Evolutionary conservation across 2,329 filamentous ascomycete genomes (phyloP).

Genomic region (Colletotrichum noveboracense): DNA sequence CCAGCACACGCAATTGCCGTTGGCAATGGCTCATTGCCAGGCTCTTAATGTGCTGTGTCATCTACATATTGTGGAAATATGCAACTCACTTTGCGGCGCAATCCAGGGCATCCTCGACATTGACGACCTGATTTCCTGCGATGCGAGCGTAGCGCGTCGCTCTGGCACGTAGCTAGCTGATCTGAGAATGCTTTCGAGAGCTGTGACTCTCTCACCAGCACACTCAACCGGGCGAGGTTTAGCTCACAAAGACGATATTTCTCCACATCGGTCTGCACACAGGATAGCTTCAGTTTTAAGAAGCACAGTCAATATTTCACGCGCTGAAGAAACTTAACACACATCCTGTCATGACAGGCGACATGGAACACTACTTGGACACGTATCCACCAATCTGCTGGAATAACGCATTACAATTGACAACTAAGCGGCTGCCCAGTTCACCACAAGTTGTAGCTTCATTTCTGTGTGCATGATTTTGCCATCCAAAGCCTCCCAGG

Average conservation of each 20-base stretch:
- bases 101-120: not conserved
- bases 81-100: not conserved
- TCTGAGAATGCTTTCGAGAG: not conserved
- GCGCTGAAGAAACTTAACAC: not conserved
- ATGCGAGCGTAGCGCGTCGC: not conserved
- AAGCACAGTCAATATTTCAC: not conserved
- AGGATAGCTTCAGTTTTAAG: not conserved
- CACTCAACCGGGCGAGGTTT: not conserved
- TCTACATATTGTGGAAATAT: not conserved
- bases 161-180: not conserved
- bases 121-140: not conserved
- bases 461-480: not conserved
- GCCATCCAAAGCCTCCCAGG: not conserved
- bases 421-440: not conserved
- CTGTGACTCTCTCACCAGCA: not conserved
- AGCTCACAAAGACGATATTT: not conserved
- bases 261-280: not conserved
- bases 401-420: not conserved
- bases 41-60: not conserved
- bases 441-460: not conserved
- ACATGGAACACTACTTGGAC: not conserved
- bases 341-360: not conserved
- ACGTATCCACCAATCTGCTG: not conserved
- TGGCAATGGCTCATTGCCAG: not conserved
- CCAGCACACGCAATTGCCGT: not conserved